Evolutionary conservation across 129 eudicot species (phyloP).

Genomic region (Arctium lappa): DNA sequence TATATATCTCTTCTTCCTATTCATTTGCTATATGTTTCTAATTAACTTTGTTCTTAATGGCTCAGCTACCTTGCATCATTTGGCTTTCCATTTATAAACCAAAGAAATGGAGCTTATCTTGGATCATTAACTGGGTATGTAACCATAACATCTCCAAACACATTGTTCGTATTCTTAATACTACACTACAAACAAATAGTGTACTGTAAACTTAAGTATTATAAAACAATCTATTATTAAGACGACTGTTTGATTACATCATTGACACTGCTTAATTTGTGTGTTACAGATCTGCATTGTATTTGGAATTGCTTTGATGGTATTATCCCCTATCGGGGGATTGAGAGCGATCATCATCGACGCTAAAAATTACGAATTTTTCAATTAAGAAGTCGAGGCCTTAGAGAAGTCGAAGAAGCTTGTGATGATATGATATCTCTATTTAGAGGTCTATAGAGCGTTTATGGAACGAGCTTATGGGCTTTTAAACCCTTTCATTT

Average conservation of each 20-base stretch:
- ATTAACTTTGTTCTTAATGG: neutral
- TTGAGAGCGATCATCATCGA: slow-evolving; percentile 28
- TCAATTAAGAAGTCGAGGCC: neutral
- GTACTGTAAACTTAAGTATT: too few relatives aligned
- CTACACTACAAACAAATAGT: neutral
- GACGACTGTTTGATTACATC: neutral
- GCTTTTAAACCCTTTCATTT: slow-evolving; percentile 2
- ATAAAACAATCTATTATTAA: too few relatives aligned
- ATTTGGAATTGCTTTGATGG: slow-evolving; percentile 22
- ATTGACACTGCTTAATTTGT: neutral
- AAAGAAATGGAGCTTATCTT: slow-evolving; percentile 53
- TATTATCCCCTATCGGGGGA: slow-evolving; percentile 37
- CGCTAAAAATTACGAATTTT: slow-evolving; percentile 20
- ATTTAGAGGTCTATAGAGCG: neutral
- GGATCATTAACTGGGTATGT: slow-evolving; percentile 79
- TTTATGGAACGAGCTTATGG: slow-evolving; percentile 7
- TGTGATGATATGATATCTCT: slow-evolving; percentile 10
- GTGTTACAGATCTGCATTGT: slow-evolving; percentile 21
- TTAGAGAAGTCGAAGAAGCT: slow-evolving; percentile 24
- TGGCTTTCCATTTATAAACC: slow-evolving; percentile 85
- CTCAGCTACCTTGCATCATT: slow-evolving; percentile 81
- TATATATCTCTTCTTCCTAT: neutral
- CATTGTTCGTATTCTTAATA: neutral
- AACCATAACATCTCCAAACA: slow-evolving; percentile 1
- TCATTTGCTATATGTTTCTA: neutral